Percentiles rank a stretch among this genome's conserved stretches.
Evolutionary conservation across 306 rosid species (phyloP).

Genomic region (Geum urbanum): DNA sequence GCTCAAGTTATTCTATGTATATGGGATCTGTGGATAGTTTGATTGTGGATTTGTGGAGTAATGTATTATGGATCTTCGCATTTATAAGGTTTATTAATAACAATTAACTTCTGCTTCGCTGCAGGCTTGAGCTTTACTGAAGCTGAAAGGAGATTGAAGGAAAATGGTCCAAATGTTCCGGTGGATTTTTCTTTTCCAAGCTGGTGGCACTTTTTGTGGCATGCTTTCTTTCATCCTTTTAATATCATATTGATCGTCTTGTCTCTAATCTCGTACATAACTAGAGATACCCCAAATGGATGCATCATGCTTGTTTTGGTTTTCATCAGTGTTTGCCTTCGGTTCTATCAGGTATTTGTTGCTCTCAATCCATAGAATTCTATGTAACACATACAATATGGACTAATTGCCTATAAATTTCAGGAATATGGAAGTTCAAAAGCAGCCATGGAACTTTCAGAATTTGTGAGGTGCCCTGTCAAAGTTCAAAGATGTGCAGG

Average conservation of each 20-base stretch:
- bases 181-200: conserved; percentile 53
- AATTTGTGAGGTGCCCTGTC: conserved; percentile 59
- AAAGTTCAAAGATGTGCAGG: conserved; percentile 91
- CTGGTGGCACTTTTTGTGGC: conserved; percentile 79
- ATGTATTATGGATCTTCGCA: background rate
- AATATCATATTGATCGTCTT: conserved; percentile 66
- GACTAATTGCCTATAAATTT: conserved; percentile 8
- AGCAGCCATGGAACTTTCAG: conserved; percentile 81
- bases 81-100: background rate
- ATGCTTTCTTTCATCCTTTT: conserved; percentile 73
- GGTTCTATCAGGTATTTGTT: conserved; percentile 65
- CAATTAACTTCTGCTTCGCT: conserved; percentile 10
- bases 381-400: background rate
- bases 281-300: conserved; percentile 60
- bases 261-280: conserved; percentile 57
- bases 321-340: conserved; percentile 66
- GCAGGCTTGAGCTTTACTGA: conserved; percentile 77
- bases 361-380: background rate
- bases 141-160: conserved; percentile 67
- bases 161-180: conserved; percentile 74
- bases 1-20: background rate
- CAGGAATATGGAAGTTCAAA: conserved; percentile 78
- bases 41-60: background rate
- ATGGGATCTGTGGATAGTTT: background rate
- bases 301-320: conserved; percentile 67